Evolutionary conservation across 2,329 filamentous ascomycete species (phyloP).

Genomic region (Calonectria leucothoes): DNA sequence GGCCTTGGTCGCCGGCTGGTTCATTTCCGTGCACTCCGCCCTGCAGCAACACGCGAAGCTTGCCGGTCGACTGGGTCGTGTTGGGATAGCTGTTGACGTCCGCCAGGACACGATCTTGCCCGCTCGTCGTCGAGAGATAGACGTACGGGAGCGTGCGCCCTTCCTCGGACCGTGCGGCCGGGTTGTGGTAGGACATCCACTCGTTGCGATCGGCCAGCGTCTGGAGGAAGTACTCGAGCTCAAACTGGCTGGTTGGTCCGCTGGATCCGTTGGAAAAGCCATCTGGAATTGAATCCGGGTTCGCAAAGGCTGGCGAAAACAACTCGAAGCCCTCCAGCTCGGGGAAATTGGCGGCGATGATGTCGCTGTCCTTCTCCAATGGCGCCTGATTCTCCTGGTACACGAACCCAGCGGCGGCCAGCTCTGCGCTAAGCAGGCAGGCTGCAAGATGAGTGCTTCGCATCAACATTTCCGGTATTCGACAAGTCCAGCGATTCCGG

Average conservation of each 20-base stretch:
- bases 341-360: not conserved
- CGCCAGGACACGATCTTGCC: not conserved
- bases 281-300: not conserved
- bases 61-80: slow-evolving; percentile 32
- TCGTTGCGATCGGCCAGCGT: slow-evolving; percentile 33
- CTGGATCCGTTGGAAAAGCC: not conserved
- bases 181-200: slow-evolving; percentile 39
- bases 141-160: slow-evolving; percentile 38
- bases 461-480: not conserved
- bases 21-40: slow-evolving; percentile 46
- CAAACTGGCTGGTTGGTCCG: not conserved
- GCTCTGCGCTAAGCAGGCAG: not conserved
- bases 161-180: slow-evolving; percentile 36
- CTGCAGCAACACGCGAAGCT: slow-evolving; percentile 42
- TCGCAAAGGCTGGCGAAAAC: not conserved
- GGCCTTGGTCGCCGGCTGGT: slow-evolving; percentile 40
- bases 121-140: slow-evolving; percentile 17
- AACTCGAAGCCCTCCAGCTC: not conserved
- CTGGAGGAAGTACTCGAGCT: slow-evolving; percentile 34
- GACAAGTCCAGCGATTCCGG: no score
- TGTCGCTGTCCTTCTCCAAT: not conserved
- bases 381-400: not conserved
- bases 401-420: not conserved
- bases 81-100: slow-evolving; percentile 6
- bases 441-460: not conserved